These are phyloP conservation scores for Saccharum spontaneum DNA, from an alignment of 176 grass and related monocot species.

Conservation along the genomic window DNA sequence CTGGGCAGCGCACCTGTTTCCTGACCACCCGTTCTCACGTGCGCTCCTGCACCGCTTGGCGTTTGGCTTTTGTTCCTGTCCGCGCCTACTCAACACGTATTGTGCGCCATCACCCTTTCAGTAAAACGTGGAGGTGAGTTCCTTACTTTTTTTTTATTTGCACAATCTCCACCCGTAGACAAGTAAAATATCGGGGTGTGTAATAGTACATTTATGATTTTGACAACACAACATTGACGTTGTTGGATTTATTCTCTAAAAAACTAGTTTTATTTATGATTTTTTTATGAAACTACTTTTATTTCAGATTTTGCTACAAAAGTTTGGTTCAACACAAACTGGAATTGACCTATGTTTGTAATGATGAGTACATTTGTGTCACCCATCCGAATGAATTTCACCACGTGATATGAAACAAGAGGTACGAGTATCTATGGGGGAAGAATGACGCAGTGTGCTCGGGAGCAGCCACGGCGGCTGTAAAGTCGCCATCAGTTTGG, in stretches of 20 bases:
- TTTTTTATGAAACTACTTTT: too few species aligned
- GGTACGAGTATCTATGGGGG: too few species aligned
- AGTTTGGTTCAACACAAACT: neutral
- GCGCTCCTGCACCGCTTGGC: neutral
- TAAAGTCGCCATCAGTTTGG: neutral
- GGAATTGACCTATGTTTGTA: neutral
- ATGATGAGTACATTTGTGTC: neutral
- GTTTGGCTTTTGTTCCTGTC: neutral
- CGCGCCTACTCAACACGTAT: neutral
- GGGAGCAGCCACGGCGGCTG: neutral
- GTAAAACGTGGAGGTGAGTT: neutral
- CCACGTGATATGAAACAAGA: too few species aligned
- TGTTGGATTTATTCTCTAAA: too few species aligned
- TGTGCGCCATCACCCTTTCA: neutral
- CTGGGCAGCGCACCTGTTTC: slow-evolving; percentile 10
- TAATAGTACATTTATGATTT: neutral
- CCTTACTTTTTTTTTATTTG: neutral
- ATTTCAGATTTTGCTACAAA: too few species aligned
- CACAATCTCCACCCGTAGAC: neutral
- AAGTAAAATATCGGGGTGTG: neutral
- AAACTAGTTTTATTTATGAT: too few species aligned
- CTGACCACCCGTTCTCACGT: slow-evolving; percentile 11
- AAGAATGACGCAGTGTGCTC: neutral
- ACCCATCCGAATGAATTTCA: neutral
- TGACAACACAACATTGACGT: neutral